A percentile compares a stretch with the other conserved stretches of the same genome.
Evolutionary conservation across 495 filamentous ascomycete species (phyloP).

Genomic region (Arthonia radiata): DNA sequence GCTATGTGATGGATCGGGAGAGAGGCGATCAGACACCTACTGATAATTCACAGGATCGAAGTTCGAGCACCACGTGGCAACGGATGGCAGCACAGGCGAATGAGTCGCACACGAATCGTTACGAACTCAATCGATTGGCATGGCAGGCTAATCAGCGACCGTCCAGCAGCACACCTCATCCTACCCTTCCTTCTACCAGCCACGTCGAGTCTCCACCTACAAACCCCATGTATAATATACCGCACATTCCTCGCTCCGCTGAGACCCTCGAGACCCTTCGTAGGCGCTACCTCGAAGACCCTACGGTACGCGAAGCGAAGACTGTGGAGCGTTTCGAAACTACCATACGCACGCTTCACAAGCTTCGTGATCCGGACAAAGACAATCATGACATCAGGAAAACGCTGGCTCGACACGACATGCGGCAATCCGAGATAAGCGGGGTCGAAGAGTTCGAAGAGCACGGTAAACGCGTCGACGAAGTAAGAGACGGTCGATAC

Average conservation of each 20-base stretch:
- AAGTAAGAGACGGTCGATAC: constrained; percentile 28
- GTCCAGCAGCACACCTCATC: constrained; percentile 2
- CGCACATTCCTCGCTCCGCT: background rate
- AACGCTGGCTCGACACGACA: constrained; percentile 21
- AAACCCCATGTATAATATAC: background rate
- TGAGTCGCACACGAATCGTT: constrained; percentile 1
- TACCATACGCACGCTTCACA: constrained; percentile 38
- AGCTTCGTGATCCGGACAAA: constrained; percentile 28
- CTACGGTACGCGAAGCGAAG: constrained; percentile 4
- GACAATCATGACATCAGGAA: constrained; percentile 29
- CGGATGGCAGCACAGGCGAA: constrained; percentile 1
- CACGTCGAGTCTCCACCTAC: background rate
- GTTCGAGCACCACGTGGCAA: constrained; percentile 3
- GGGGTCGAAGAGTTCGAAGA: constrained; percentile 23
- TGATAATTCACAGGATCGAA: constrained; percentile 3
- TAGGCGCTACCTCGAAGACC: constrained; percentile 23
- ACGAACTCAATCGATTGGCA: constrained; percentile 5
- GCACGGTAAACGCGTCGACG: constrained; percentile 36
- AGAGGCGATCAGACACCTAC: background rate
- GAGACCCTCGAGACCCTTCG: constrained; percentile 20
- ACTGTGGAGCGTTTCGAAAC: constrained; percentile 23
- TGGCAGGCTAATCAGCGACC: constrained; percentile 7
- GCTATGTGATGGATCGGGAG: background rate
- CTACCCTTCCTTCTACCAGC: background rate
- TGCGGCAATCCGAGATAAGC: constrained; percentile 21